Evolutionary conservation across 345 rosid species (phyloP), one percentile per base, ranked within the genome.

Genomic region (Salix suchowensis): DNA sequence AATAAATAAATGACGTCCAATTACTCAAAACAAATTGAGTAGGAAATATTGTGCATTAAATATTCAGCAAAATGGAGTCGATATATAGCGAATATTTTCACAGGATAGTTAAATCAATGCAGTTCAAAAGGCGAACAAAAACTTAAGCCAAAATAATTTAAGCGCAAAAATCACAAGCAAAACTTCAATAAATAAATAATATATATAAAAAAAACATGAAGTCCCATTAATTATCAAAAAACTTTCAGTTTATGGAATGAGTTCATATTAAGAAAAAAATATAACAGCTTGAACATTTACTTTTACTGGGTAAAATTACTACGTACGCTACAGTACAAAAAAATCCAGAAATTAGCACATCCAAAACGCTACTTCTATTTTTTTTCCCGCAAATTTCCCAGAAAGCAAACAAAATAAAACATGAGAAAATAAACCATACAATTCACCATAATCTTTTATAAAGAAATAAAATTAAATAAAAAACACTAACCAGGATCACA

Each of bases 401-500:
- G 26, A 55, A 55, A 55, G 26, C 62, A 55, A n/a, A n/a, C 23
- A 30, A 16, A 4, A 26, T 13, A 16, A 64, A 16, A 64, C 19
- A 32, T 15, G 1, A n/a, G 13, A 36, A 32, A 15, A 62, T 3
- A 67, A 66, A 5, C 9, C 5, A 48, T 23, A 44, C 13, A 46
- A 70, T 14, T 46, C 36, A 34, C 4, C 7, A 40, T 0, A 50
- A 58, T 2, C 18, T 5, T 11, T 7, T 40, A 2, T 48, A 2
- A n/a, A 3, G 18, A 71, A 6, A 50, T 58, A 36, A 46, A 32
- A 12, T 9, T 2, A 40, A 40, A 40, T 40, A 40, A 21, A 62
- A 40, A 61, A 15, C 8, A 68, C 80, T 52, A 71, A 78, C 80
- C 80, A 54, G 80, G 80, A 78, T 78, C 80, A n/a, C 80, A 78